phyloP scores from a whole-genome alignment of 2,329 filamentous ascomycete species.

The Colletotrichum sp. region DNA sequence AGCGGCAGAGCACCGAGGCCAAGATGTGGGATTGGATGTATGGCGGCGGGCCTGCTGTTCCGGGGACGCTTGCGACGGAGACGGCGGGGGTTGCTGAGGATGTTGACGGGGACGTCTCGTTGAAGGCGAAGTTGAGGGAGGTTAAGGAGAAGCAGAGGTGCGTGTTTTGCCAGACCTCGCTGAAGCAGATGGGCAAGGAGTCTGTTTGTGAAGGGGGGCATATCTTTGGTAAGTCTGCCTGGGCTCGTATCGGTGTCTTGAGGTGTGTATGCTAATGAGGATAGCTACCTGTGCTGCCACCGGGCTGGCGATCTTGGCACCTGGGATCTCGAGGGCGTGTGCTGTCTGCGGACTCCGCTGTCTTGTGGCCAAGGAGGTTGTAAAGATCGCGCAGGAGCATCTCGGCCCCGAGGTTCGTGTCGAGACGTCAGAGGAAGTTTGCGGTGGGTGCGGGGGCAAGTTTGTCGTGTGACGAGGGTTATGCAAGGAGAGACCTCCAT shows the following conservation, averaged over 20 bases:
- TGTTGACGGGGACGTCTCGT: slow-evolving; percentile 10
- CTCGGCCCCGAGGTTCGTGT: slow-evolving; percentile 31
- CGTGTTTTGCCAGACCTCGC: slow-evolving; percentile 47
- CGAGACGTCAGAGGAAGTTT: slow-evolving; percentile 37
- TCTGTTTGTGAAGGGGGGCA: slow-evolving; percentile 45
- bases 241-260: not conserved
- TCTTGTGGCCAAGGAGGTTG: slow-evolving; percentile 48
- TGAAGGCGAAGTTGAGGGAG: slow-evolving; percentile 43
- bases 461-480: slow-evolving; percentile 37
- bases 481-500: not conserved
- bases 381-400: slow-evolving; percentile 33
- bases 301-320: slow-evolving; percentile 58
- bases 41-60: slow-evolving; percentile 51
- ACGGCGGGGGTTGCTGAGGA: not conserved
- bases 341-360: slow-evolving; percentile 59
- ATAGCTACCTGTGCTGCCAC: slow-evolving; percentile 59
- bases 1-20: slow-evolving; percentile 56
- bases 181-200: slow-evolving; percentile 36
- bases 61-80: slow-evolving; percentile 35
- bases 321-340: slow-evolving; percentile 58
- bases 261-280: not conserved
- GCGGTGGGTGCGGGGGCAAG: slow-evolving; percentile 47
- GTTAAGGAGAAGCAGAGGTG: slow-evolving; percentile 45
- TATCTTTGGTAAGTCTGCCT: slow-evolving; percentile 40
- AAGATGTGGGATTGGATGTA: slow-evolving; percentile 65